Base-by-base conservation (phyloP, 768 basidiomycete genomes). In the Tulasnella sp. region DNA sequence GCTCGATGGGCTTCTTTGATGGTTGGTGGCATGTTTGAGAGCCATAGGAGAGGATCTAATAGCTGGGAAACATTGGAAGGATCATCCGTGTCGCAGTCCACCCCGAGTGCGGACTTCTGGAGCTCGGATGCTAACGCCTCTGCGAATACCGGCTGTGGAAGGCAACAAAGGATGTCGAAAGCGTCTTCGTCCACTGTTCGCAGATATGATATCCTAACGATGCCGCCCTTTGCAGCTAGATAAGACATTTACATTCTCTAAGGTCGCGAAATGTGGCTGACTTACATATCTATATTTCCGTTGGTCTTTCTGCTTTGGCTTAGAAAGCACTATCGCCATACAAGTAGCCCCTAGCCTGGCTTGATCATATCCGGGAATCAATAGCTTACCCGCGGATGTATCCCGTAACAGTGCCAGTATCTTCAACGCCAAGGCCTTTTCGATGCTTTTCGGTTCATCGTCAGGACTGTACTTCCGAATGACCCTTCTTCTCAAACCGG, bases 321-420 rank as follows among this genome's bases (percentile, higher is more conserved):
- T 22, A 54, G 22, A 54, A n/a, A 54, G 24, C 7, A 54, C 24
- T 7, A 54, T 22, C 2, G 4, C 5, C 24, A n/a, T 22, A 14
- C 54, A 54, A n/a, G 54, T 7, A 9, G 24, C 7, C 54, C 24
- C 54, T 22, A 54, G 9, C 1, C 12, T 37, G 37, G 37, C 6
- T 6, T n/a, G 1, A 8, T 22, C n/a, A 7, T 7, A 0, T 22
- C 0, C 22, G 24, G 24, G 12, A 22, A 14, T 8, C 1, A 5
- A 2, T 54, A 2, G 37, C 37, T 54, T 54, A 24, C 7, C 54
- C 24, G 1, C 54, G 5, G 54, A 12, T 8, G 11, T n/a, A n/a
- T 54, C 54, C 12, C 12, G 54, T 12, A 54, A 7, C 24, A 54
- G 12, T 6, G 54, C 54, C n/a, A 54, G 12, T n/a, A 22, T 22